A percentile compares a stretch with the other conserved stretches of the same genome.
Conservation (phyloP, 495 filamentous ascomycete genomes). For the Penicillium egyptiacum region DNA sequence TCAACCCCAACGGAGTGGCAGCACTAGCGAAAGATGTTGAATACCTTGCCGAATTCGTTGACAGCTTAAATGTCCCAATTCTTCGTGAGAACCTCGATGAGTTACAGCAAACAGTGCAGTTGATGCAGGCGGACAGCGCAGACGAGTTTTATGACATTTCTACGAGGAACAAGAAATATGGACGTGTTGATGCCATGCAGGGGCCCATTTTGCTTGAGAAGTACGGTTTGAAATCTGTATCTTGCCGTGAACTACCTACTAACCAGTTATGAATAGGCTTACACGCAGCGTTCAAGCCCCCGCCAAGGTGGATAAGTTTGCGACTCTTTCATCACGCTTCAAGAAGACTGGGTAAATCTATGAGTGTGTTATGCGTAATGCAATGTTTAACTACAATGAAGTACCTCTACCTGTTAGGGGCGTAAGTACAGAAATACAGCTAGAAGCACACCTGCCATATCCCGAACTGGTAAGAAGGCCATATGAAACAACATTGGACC, state of each 20-base stretch:
- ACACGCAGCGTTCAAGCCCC: conserved; percentile 62
- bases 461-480: neutral
- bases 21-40: conserved; percentile 79
- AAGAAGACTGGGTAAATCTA: conserved; percentile 50
- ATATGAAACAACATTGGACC: neutral
- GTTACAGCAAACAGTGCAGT: conserved; percentile 80
- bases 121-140: conserved; percentile 84
- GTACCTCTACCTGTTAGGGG: neutral
- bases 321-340: conserved; percentile 69
- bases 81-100: conserved; percentile 86
- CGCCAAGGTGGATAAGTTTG: conserved; percentile 59
- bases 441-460: too few species aligned
- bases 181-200: conserved; percentile 84
- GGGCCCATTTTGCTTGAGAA: conserved; percentile 87
- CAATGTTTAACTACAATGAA: conserved; percentile 2
- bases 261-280: conserved; percentile 51
- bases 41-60: conserved; percentile 81
- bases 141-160: conserved; percentile 94
- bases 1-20: conserved; percentile 81
- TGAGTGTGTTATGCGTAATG: neutral
- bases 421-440: neutral
- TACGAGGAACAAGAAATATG: conserved; percentile 86
- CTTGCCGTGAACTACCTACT: conserved; percentile 26
- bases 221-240: conserved; percentile 42
- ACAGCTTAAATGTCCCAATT: conserved; percentile 75